Base-by-base conservation (phyloP, 2,329 filamentous ascomycete genomes). In the Aspergillus glaucus region DNA sequence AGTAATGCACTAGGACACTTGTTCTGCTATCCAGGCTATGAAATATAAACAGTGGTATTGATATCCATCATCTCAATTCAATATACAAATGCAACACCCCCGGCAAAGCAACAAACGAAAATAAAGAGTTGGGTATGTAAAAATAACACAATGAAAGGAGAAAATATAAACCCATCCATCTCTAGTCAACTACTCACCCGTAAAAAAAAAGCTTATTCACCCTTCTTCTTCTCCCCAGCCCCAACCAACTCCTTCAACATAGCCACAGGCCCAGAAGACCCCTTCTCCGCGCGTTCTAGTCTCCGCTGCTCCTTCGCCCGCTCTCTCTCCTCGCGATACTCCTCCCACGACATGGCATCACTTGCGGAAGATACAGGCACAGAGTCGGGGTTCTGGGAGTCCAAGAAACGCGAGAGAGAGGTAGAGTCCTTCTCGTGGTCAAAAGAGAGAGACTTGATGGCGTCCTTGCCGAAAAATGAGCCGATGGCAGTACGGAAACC, bases 401-500 rank as follows among this genome's bases (percentile, higher is more conserved):
- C 52, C 19, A 62, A 47, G 40, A 61, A 50, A 5, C 54, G 54
- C 12, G 53, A 52, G 4, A 66, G 51, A 1, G 63, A 56, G 19
- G 54, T 54, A 1, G 53, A 44, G 6, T 60, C 57, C 24, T 55
- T 48, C 5, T 46, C 50, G 12, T 49, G 32, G 15, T 45, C 28
- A 17, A 26, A 52, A n/a, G 59, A 63, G 5, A 60, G 48, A 10
- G 54, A 58, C 24, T 57, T 57, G 8, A 84, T 79, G 14, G 80
- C 80, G 42, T 75, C 70, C 44, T 78, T 75, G 0, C 81, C 91
- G 3, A 88, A 90, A 49, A 89, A 79, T 1, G 79, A 66, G 63
- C 84, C 79, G 63, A 96, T 93, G 0, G 79, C 87, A 59, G 84
- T 87, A 61, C 95, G 87, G 73, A 97, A 97, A 2, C 79, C 68